These are phyloP conservation scores for Calonectria pseudoreteaudii DNA, from an alignment of 2,329 filamentous ascomycete genomes.

Conservation along the genomic window DNA sequence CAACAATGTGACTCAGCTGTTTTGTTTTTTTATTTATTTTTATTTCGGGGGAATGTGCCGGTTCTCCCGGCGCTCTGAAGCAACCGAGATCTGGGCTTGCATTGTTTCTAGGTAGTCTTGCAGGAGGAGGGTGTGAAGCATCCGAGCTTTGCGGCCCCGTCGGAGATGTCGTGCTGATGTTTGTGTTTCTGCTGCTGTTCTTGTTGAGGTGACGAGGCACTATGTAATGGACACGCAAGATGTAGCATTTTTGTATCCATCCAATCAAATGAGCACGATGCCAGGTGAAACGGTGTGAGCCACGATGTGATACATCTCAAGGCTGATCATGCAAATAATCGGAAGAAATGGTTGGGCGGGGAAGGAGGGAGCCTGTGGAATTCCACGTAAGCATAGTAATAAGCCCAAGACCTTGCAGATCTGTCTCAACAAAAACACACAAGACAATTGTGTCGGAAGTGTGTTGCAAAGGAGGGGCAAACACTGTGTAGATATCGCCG, in stretches of 20 bases:
- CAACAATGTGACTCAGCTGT: background rate
- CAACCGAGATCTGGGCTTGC: background rate
- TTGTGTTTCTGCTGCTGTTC: no score
- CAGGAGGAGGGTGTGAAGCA: background rate
- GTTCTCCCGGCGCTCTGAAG: background rate
- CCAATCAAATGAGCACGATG: background rate
- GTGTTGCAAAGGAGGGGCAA: background rate
- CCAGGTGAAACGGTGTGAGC: background rate
- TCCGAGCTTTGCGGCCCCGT: background rate
- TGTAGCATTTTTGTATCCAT: background rate
- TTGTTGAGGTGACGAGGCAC: background rate
- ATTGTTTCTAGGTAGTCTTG: background rate
- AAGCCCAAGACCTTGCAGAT: conserved; percentile 3
- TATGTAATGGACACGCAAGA: background rate
- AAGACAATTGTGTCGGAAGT: background rate
- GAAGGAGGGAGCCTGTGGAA: no score
- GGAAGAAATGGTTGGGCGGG: background rate
- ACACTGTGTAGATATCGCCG: background rate
- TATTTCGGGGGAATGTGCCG: background rate
- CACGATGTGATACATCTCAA: background rate
- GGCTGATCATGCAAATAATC: background rate
- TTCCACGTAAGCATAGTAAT: conserved; percentile 8
- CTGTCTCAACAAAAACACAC: conserved; percentile 4
- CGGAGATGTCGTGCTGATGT: background rate
- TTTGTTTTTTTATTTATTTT: no score